Base-by-base conservation (phyloP, 2,329 filamentous ascomycete genomes). In the Lecanicillium sp. region DNA sequence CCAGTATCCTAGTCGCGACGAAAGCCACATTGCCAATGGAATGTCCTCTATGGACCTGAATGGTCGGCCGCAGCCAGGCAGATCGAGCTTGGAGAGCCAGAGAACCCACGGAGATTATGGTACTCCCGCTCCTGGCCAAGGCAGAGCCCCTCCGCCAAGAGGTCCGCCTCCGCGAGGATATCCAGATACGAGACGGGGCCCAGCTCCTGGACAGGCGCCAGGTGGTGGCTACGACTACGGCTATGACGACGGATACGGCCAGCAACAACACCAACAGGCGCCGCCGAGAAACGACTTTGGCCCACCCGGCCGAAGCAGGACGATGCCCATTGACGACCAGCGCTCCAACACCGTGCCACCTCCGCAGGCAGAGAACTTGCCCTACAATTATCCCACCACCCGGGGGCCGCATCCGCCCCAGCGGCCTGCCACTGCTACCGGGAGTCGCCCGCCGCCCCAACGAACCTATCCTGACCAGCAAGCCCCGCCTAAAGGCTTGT, bases 231-330 rank as follows among this genome's bases (percentile, higher is more conserved):
- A 55, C 18, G 47, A 44, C 44, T 34, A 29, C 12, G 14, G 25
- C 14, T 18, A 22, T 27, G 15, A 19, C 10, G 17, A 32, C 13
- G 15, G 17, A 8, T 27, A 32, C 17, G 12, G 15, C 35, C 37
- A 14, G 8, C 11, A 7, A 11, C 30, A 14, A 27, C 31, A 36
- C 11, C 57, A 37, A 59, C 59, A 28, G 48, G 43, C 18, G 2
- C 59, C 62, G 10, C 47, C 46, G 8, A 51, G 53, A 43, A 59
- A 65, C 29, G 61, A 64, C 5, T 77, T 72, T 46, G 72, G 64
- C 0, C 68, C 71, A 3, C 73, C 72, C 8, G 52, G 60, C n/a
- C 65, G 77, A 48, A 81, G 76, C 41, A 74, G 72, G 68, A 81
- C 78, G 5, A 76, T 79, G 72, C 75, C 77, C 2, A 55, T 64